A percentile compares a stretch with the other conserved stretches of the same genome.
phyloP scores from a whole-genome alignment of 2,329 filamentous ascomycete species.

The Chaetomiaceae sp. region DNA sequence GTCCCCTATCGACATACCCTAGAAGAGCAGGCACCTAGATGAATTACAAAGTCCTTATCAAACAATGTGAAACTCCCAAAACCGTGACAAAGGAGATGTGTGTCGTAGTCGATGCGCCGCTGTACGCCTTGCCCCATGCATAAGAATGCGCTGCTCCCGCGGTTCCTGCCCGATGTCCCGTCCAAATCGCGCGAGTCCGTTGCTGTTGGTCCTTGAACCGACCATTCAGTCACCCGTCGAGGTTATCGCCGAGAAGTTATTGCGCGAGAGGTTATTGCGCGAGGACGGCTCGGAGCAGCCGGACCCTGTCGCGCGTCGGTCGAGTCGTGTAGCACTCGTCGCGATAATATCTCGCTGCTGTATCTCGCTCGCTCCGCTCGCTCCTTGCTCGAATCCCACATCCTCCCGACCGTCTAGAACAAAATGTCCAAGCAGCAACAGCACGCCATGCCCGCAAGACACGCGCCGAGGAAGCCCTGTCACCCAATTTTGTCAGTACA shows the following conservation, averaged over 20 bases:
- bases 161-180: background rate
- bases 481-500: background rate
- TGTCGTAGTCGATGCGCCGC: background rate
- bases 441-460: constrained; percentile 50
- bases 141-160: background rate
- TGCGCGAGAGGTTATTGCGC: too few species aligned
- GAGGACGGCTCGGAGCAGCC: too few species aligned
- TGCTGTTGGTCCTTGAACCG: background rate
- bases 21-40: constrained; percentile 6
- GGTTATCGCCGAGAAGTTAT: too few species aligned
- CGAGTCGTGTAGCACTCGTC: too few species aligned
- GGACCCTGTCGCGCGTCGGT: too few species aligned
- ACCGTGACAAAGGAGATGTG: background rate
- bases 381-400: too few species aligned
- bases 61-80: background rate
- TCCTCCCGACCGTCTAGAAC: constrained; percentile 38
- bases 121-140: background rate
- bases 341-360: too few species aligned
- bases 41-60: constrained; percentile 2
- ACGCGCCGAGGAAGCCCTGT: constrained; percentile 39
- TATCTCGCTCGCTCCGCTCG: too few species aligned
- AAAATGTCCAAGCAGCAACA: constrained; percentile 56
- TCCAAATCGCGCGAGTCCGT: background rate
- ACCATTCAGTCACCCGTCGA: too few species aligned
- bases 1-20: background rate